Base-by-base conservation (phyloP, 345 rosid genomes). In the Gossypioides kirkii region DNA sequence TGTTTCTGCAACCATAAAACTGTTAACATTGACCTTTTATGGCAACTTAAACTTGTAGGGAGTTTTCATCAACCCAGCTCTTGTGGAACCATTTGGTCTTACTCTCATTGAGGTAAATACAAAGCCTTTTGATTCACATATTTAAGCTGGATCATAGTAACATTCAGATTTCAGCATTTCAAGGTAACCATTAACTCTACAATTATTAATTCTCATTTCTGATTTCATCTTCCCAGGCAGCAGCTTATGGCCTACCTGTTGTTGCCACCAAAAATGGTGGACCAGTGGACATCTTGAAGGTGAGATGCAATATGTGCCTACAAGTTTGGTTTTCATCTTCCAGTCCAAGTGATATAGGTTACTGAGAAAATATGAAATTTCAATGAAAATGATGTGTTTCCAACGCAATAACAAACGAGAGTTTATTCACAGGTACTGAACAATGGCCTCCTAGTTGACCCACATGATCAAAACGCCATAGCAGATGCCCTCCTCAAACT, bases 261-360 rank as follows among this genome's bases (percentile, higher is more conserved):
- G 94, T 89, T 5, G 91, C 94, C 45, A 86, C 94, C 12, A 83
- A 83, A 77, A 89, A 89, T 55, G 94, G 94, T 47, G 90, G 94
- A 72, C 94, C 91, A 8, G 88, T 87, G 28, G 91, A 87, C 63
- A 89, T 89, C 77, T 58, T 84, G 70, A 86, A 86, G 89, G 91
- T 87, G 77, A 76, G 32, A 76, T 26, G 26, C n/a, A 42, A 6
- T 10, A 50, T 26, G 12, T 23, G 41, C 65, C 65, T 6, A 61
- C 11, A 61, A 8, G 5, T 28, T 61, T 61, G 42, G 23, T 70
- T 64, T 70, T 66, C 20, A 32, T 41, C 23, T 76, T 61, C 54
- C 70, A 45, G 59, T 18, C 17, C 26, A 70, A 53, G 28, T 38
- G 25, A 62, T 38, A 62, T 61, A 61, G 42, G 20, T 14, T 11